Conservation (phyloP, 148 eudicot genomes). For the Vaccinium macrocarpon region DNA sequence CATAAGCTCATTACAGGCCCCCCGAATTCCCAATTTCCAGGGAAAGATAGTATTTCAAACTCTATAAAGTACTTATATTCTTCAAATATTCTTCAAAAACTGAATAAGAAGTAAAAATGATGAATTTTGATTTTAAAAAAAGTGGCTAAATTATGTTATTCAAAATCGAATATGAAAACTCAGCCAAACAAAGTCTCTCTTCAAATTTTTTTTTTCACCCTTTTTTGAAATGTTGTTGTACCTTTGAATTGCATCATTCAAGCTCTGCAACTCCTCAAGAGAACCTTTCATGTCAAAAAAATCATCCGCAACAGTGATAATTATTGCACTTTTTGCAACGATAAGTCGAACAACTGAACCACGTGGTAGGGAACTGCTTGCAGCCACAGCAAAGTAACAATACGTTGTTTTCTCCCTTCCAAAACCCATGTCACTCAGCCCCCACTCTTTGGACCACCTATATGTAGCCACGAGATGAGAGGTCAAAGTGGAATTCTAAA, state of each 20-base stretch:
- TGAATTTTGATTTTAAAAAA: not conserved
- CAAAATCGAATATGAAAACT: no score
- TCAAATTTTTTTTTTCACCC: no score
- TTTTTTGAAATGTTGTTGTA: not conserved
- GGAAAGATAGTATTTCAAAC: no score
- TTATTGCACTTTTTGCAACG: slow-evolving; percentile 32
- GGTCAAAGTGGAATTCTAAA: no score
- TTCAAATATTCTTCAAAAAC: not conserved
- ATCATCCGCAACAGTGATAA: slow-evolving; percentile 45
- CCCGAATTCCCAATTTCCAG: not conserved
- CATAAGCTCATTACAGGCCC: no score
- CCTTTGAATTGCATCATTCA: slow-evolving; percentile 42
- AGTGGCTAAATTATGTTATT: no score
- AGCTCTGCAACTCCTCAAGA: slow-evolving; percentile 25
- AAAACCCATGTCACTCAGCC: slow-evolving; percentile 43
- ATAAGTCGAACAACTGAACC: slow-evolving; percentile 30
- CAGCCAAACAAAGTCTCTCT: no score
- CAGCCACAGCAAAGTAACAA: slow-evolving; percentile 36
- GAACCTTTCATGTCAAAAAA: slow-evolving; percentile 48
- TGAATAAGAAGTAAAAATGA: not conserved
- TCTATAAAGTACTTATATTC: not conserved
- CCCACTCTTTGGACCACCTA: slow-evolving; percentile 43
- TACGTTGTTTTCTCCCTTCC: slow-evolving; percentile 42
- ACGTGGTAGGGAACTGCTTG: slow-evolving; percentile 21
- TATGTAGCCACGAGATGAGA: no score